phyloP scores from a whole-genome alignment of 2,329 filamentous ascomycete species.

The Eurotiales sp. region DNA sequence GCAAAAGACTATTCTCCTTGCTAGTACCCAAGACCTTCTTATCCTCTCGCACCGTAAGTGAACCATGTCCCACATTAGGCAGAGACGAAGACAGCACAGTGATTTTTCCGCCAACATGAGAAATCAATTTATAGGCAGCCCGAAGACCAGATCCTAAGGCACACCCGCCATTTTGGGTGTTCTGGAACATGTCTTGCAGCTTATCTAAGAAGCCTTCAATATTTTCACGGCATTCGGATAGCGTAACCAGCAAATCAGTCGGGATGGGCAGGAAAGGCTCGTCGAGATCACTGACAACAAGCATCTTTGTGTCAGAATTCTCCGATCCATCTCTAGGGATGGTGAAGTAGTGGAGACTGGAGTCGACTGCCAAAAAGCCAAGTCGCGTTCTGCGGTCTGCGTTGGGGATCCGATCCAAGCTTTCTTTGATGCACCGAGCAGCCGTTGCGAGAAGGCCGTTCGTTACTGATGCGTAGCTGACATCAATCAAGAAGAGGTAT shows the following conservation, averaged over 20 bases:
- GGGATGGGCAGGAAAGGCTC: constrained; percentile 96
- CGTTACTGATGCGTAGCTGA: constrained; percentile 84
- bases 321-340: constrained; percentile 86
- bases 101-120: constrained; percentile 90
- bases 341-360: constrained; percentile 91
- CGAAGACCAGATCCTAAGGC: constrained; percentile 92
- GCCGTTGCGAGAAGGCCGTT: constrained; percentile 88
- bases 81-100: constrained; percentile 85
- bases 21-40: constrained; percentile 93
- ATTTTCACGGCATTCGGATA: constrained; percentile 84
- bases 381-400: constrained; percentile 87
- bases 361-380: constrained; percentile 93
- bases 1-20: constrained; percentile 81
- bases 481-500: constrained; percentile 92
- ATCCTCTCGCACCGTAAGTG: constrained; percentile 90
- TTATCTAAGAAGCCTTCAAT: constrained; percentile 88
- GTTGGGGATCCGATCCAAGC: constrained; percentile 95
- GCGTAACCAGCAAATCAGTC: constrained; percentile 81
- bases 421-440: constrained; percentile 90
- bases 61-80: constrained; percentile 84
- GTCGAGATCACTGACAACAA: constrained; percentile 90
- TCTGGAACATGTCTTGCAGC: constrained; percentile 94
- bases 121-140: constrained; percentile 93
- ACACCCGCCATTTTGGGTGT: constrained; percentile 83
- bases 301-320: constrained; percentile 79